Evolutionary conservation across 164 flowering plant species (phyloP).

Genomic region (Sextonia rubra): DNA sequence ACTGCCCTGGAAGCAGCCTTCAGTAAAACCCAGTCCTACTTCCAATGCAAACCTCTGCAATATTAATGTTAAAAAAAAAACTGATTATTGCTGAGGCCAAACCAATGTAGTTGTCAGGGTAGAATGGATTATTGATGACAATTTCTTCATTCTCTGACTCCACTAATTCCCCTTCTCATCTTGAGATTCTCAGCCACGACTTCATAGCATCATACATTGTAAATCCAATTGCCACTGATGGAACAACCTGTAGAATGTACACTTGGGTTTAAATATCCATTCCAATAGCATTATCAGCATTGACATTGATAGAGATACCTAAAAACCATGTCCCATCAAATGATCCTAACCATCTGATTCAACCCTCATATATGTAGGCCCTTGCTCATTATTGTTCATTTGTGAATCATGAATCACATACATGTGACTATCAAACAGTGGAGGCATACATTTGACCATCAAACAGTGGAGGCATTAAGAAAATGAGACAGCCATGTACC

Average conservation of each 20-base stretch:
- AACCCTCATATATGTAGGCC: background rate
- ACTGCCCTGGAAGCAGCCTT: background rate
- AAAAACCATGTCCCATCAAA: background rate
- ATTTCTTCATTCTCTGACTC: slow-evolving; percentile 33
- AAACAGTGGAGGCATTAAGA: too few species aligned
- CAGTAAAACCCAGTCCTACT: background rate
- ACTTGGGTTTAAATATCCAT: background rate
- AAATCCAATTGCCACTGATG: slow-evolving; percentile 96
- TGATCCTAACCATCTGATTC: background rate
- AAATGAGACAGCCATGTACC: background rate
- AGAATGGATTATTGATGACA: slow-evolving; percentile 36
- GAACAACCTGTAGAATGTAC: slow-evolving; percentile 67
- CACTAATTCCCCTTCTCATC: slow-evolving; percentile 44
- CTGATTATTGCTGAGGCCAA: slow-evolving; percentile 3
- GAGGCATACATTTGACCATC: too few species aligned
- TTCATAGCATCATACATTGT: slow-evolving; percentile 90
- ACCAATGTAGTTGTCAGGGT: slow-evolving; percentile 18
- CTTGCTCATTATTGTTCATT: background rate
- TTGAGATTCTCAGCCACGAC: slow-evolving; percentile 60
- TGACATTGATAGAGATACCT: background rate
- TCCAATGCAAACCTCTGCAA: background rate
- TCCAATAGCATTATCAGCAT: background rate
- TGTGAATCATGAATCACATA: background rate
- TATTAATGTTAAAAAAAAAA: slow-evolving; percentile 1
- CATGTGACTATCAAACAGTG: background rate